A percentile compares a stretch with the other conserved stretches of the same genome.
These are phyloP conservation scores for Serendipita sp. DNA, from an alignment of 768 basidiomycete species.

Conservation along the genomic window DNA sequence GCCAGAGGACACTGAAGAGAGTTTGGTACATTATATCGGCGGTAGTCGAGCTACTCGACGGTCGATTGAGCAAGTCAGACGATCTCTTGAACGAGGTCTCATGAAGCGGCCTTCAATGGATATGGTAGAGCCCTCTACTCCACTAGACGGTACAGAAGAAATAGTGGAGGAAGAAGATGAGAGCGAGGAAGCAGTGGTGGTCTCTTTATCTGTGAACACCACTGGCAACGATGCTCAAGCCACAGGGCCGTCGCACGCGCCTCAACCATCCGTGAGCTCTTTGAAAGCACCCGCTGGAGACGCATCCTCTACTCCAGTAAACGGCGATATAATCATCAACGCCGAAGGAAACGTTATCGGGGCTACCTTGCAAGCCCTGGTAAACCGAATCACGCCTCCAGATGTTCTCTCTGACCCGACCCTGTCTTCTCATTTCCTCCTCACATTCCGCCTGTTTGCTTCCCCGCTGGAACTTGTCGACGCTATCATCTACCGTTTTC, in stretches of 20 bases:
- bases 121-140: slow-evolving; percentile 1
- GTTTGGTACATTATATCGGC: slow-evolving; percentile 25
- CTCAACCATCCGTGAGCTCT: slow-evolving; percentile 31
- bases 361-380: slow-evolving; percentile 71
- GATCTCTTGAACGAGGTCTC: slow-evolving; percentile 26
- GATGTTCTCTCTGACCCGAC: slow-evolving; percentile 77
- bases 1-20: not conserved
- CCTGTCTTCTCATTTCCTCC: slow-evolving; percentile 81
- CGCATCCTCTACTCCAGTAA: slow-evolving; percentile 44
- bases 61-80: slow-evolving; percentile 18
- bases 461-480: slow-evolving; percentile 61
- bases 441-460: slow-evolving; percentile 87
- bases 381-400: slow-evolving; percentile 97
- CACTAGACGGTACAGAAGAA: slow-evolving; percentile 30
- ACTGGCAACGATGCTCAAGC: slow-evolving; percentile 37
- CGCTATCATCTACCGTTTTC: slow-evolving; percentile 66
- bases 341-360: slow-evolving; percentile 79
- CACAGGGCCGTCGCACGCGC: slow-evolving; percentile 24
- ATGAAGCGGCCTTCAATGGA: slow-evolving; percentile 34
- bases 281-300: slow-evolving; percentile 26
- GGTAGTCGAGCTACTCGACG: not conserved
- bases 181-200: slow-evolving; percentile 19
- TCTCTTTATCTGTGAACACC: slow-evolving; percentile 32
- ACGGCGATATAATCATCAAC: slow-evolving; percentile 73
- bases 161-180: slow-evolving; percentile 48